These are phyloP conservation scores for Corchorus olitorius DNA, from an alignment of 345 rosid genomes.

Conservation along the genomic window DNA sequence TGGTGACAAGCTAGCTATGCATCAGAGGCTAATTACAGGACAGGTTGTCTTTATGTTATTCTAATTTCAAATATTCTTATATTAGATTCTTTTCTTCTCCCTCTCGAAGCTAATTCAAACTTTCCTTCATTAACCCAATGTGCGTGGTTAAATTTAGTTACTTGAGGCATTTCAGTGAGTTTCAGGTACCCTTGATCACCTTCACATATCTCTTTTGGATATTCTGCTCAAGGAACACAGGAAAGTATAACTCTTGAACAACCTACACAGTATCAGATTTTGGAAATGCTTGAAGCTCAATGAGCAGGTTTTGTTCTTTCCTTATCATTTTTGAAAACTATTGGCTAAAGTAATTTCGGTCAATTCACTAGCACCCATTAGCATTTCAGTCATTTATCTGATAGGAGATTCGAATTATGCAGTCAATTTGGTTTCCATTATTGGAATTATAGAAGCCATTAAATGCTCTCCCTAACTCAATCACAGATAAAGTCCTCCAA, in stretches of 20 bases:
- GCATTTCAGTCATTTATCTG: background rate
- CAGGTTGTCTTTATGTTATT: background rate
- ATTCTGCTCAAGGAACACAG: background rate
- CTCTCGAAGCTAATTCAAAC: constrained; percentile 2
- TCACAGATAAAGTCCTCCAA: background rate
- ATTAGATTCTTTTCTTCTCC: background rate
- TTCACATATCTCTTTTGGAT: background rate
- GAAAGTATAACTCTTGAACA: background rate
- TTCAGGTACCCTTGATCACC: background rate
- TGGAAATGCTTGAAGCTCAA: background rate
- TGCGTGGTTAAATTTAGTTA: background rate
- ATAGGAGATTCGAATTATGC: background rate
- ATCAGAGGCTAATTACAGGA: background rate
- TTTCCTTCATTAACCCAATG: background rate
- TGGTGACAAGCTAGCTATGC: constrained; percentile 22
- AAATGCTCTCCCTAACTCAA: background rate
- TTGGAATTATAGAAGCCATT: background rate
- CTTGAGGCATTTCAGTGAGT: background rate
- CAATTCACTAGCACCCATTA: background rate
- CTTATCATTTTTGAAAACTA: background rate
- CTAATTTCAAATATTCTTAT: background rate
- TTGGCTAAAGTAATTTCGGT: background rate
- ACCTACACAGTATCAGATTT: background rate
- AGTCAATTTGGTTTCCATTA: background rate
- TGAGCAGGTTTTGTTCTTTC: background rate